Percentiles rank a stretch among this genome's conserved stretches.
These are phyloP conservation scores for Phanerodontia chrysosporium DNA, from an alignment of 768 basidiomycete genomes.

Conservation along the genomic window DNA sequence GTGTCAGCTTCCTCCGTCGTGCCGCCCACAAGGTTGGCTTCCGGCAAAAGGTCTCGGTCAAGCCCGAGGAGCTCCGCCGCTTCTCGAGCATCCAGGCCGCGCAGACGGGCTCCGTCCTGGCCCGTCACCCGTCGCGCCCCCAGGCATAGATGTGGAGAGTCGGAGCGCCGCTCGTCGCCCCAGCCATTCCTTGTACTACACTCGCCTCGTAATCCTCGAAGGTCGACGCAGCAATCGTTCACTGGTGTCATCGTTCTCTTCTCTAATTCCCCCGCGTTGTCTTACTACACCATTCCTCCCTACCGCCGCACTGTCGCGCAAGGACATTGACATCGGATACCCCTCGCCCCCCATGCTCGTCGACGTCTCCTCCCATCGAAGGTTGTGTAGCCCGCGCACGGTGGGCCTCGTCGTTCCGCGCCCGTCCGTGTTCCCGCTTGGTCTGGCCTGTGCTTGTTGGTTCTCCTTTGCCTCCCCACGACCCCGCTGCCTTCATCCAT, in stretches of 20 bases:
- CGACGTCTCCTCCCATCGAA: background rate
- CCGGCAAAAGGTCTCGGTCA: slow-evolving; percentile 73
- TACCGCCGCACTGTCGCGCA: background rate
- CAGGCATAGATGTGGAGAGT: slow-evolving; percentile 30
- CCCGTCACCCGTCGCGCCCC: slow-evolving; percentile 64
- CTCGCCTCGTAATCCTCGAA: background rate
- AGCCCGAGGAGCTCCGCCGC: slow-evolving; percentile 80
- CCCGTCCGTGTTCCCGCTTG: background rate
- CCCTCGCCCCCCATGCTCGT: background rate
- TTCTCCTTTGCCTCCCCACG: slow-evolving; percentile 1
- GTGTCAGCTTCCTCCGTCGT: slow-evolving; percentile 88
- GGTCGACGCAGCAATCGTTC: slow-evolving; percentile 6
- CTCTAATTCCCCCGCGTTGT: slow-evolving; percentile 3
- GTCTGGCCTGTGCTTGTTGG: slow-evolving; percentile 2
- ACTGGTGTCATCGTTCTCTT: slow-evolving; percentile 1
- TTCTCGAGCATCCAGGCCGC: slow-evolving; percentile 86
- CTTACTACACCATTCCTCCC: background rate
- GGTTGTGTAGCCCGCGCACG: background rate
- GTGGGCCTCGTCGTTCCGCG: background rate
- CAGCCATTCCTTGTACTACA: background rate
- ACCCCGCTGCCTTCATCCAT: background rate
- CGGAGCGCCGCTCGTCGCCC: background rate
- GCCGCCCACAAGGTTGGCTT: slow-evolving; percentile 88
- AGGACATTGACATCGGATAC: slow-evolving; percentile 2
- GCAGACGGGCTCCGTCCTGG: slow-evolving; percentile 70